Conservation (phyloP, 2,329 filamentous ascomycete species). For the Colletotrichum simmondsii region DNA sequence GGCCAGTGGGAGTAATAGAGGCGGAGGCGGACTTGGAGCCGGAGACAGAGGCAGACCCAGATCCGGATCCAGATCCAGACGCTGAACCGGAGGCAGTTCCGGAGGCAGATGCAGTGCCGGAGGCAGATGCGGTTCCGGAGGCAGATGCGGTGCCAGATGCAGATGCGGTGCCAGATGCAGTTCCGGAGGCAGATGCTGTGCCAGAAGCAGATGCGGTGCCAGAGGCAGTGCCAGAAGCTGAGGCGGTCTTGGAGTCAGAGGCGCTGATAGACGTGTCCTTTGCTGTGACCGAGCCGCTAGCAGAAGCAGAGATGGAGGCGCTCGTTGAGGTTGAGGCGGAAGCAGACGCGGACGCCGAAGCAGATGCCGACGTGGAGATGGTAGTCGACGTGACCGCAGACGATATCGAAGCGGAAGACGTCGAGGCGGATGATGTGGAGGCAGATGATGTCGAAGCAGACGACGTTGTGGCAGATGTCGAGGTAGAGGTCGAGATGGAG, state of each 20-base stretch:
- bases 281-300: not conserved
- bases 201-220: conserved; percentile 29
- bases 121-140: not conserved
- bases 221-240: not conserved
- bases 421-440: conserved; percentile 46
- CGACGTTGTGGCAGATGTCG: not conserved
- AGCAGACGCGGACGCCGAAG: not conserved
- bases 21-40: not conserved
- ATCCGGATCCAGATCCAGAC: conserved; percentile 28
- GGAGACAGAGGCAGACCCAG: not conserved
- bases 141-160: not conserved
- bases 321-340: conserved; percentile 1
- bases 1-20: not conserved
- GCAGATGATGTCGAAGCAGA: conserved; percentile 43
- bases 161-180: not conserved
- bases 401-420: conserved; percentile 39
- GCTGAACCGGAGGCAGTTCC: not conserved
- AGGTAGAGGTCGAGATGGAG: not conserved
- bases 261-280: conserved; percentile 41
- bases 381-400: no score
- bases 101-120: not conserved
- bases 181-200: not conserved
- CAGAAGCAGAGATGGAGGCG: not conserved
- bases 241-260: not conserved
- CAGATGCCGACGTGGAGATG: conserved; percentile 33